phyloP scores from a whole-genome alignment of 164 flowering plant genomes.

The Magnolia officinalis region DNA sequence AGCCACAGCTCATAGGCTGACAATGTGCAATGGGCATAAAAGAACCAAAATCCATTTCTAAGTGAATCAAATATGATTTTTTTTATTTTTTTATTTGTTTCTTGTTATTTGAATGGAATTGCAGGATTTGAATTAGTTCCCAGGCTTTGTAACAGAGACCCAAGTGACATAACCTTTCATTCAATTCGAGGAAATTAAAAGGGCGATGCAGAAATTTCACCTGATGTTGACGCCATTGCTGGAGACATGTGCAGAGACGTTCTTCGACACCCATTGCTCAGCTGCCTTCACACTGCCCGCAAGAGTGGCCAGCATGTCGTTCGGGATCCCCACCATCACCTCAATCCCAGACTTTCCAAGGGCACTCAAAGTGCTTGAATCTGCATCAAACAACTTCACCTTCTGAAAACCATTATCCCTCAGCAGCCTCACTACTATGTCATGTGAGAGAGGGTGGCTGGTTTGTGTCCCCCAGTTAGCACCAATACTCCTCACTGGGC shows the following conservation, averaged over 20 bases:
- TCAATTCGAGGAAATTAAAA: not conserved
- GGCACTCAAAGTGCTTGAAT: constrained; percentile 49
- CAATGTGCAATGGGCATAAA: not conserved
- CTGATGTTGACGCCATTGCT: constrained; percentile 56
- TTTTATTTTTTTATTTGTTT: no score
- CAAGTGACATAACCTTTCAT: not conserved
- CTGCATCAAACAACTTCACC: constrained; percentile 94
- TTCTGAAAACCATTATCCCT: constrained; percentile 71
- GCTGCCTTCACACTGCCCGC: constrained; percentile 74
- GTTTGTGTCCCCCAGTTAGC: constrained; percentile 92
- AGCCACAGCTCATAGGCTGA: not conserved
- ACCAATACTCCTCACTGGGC: constrained; percentile 55
- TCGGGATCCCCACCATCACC: constrained; percentile 98
- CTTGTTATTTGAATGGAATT: no score
- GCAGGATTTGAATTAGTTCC: not conserved
- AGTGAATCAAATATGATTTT: not conserved
- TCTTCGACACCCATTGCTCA: constrained; percentile 80
- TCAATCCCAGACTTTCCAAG: constrained; percentile 57
- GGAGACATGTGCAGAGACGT: constrained; percentile 63
- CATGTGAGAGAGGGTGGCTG: constrained; percentile 63
- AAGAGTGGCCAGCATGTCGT: constrained; percentile 66
- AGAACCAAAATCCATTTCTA: not conserved
- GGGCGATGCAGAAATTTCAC: constrained; percentile 23
- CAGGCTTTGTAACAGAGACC: not conserved
- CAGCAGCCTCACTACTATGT: constrained; percentile 56